These are phyloP conservation scores for Pseudozyma sp. DNA, from an alignment of 1,284 basidiomycete genomes.

Conservation along the genomic window DNA sequence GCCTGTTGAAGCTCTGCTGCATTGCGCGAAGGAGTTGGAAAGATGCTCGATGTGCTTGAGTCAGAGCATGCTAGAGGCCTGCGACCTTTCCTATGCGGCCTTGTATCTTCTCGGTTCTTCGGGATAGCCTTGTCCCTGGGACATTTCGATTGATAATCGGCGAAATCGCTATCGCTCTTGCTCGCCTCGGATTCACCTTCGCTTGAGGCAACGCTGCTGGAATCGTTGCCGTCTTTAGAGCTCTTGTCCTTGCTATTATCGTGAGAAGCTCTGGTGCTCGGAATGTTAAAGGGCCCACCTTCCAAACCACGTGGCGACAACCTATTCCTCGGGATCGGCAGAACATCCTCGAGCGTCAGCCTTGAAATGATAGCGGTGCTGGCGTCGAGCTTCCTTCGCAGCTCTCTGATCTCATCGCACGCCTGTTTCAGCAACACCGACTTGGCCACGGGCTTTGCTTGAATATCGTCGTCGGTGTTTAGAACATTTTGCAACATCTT, in stretches of 20 bases:
- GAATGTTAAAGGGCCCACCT: no score
- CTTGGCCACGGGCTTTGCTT: conserved; percentile 2
- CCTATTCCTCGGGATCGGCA: background rate
- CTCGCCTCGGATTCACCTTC: no score
- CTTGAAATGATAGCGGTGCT: conserved; percentile 1
- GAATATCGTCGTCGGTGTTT: background rate
- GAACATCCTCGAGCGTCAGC: background rate
- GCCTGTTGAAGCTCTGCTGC: conserved; percentile 1
- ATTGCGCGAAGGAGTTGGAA: background rate
- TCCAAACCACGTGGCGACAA: no score
- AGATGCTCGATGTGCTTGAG: background rate
- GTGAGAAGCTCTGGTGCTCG: no score
- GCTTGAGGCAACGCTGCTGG: no score
- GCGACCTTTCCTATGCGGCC: no score
- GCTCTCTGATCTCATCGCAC: conserved; percentile 4
- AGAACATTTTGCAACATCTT: background rate
- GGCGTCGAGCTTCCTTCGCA: conserved; percentile 3
- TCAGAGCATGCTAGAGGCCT: background rate
- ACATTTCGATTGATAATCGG: no score
- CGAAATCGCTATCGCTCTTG: no score
- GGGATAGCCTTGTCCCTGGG: no score
- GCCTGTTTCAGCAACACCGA: conserved; percentile 1
- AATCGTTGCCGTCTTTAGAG: no score
- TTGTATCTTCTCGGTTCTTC: no score
- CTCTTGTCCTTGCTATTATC: no score